A percentile compares a stretch with the other conserved stretches of the same genome.
Conservation (phyloP, 1,139 yeast genomes). For the Diutina sp. region DNA sequence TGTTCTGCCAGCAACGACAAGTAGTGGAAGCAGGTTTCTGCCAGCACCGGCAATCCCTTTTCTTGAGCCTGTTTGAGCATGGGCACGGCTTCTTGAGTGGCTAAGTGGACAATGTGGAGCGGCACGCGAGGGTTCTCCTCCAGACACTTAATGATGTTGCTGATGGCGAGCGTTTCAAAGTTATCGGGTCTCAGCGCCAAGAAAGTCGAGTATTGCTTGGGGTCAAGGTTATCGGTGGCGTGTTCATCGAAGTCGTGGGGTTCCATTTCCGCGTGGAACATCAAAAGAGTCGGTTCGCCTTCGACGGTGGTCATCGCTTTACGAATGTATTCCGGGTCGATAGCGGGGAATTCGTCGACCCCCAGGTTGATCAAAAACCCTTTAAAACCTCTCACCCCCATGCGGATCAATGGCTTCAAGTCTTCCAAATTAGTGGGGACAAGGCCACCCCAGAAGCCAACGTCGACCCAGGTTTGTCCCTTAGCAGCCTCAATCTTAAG, state of each 20-base stretch:
- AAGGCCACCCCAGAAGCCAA: conserved; percentile 94
- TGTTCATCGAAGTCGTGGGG: conserved; percentile 25
- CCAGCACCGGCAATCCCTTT: conserved; percentile 47
- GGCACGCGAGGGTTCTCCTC: conserved; percentile 49
- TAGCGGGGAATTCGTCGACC: conserved; percentile 87
- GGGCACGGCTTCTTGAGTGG: conserved; percentile 74
- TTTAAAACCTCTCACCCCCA: conserved; percentile 88
- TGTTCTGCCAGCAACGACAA: conserved; percentile 64
- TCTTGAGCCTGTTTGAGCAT: conserved; percentile 53
- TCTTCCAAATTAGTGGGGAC: conserved; percentile 65
- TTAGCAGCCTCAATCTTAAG: conserved; percentile 66
- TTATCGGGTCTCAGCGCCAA: conserved; percentile 79
- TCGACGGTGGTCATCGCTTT: conserved; percentile 52
- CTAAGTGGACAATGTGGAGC: conserved; percentile 81
- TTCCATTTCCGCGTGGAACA: conserved; percentile 93
- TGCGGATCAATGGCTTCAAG: conserved; percentile 58
- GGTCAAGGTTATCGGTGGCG: conserved; percentile 36
- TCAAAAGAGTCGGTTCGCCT: conserved; percentile 53
- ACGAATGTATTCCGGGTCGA: conserved; percentile 46
- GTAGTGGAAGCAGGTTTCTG: conserved; percentile 93
- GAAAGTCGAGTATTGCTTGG: conserved; percentile 62
- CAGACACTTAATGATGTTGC: conserved; percentile 54
- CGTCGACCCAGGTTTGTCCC: conserved; percentile 83
- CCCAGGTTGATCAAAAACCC: conserved; percentile 88
- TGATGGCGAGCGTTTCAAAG: conserved; percentile 76